Evolutionary conservation across 2,329 filamentous ascomycete species (phyloP).

Genomic region (Zymoseptoria pseudotritici): DNA sequence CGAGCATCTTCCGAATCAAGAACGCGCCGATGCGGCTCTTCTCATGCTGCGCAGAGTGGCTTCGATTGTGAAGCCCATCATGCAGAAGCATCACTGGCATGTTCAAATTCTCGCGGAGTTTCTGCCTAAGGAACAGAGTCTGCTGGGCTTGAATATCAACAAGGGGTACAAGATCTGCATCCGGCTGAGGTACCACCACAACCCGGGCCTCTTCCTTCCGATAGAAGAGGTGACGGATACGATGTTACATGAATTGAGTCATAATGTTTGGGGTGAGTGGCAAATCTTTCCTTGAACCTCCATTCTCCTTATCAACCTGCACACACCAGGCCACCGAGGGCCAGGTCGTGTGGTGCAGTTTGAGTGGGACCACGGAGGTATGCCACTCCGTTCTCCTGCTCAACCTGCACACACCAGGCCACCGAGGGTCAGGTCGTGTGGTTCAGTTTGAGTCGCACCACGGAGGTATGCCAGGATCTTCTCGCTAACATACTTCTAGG

Average conservation of each 20-base stretch:
- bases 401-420: no score
- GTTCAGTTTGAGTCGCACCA: neutral
- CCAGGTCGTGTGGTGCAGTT: no score
- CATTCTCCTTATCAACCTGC: no score
- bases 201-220: constrained; percentile 69
- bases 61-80: constrained; percentile 87
- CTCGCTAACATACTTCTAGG: neutral
- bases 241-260: constrained; percentile 88
- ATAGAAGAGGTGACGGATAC: constrained; percentile 79
- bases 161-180: constrained; percentile 71
- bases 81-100: constrained; percentile 77
- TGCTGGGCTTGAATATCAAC: constrained; percentile 76
- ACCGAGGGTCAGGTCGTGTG: no score
- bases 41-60: constrained; percentile 69
- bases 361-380: neutral
- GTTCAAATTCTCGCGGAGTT: constrained; percentile 79
- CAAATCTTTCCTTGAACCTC: neutral
- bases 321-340: no score
- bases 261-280: constrained; percentile 68
- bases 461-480: neutral
- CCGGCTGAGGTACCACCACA: constrained; percentile 67
- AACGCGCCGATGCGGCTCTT: constrained; percentile 39
- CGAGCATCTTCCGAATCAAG: constrained; percentile 42
- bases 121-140: constrained; percentile 63
- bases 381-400: neutral